Percentiles rank a stretch among this genome's conserved stretches.
phyloP scores from a whole-genome alignment of 345 rosid species.

The Ceriops tagal region DNA sequence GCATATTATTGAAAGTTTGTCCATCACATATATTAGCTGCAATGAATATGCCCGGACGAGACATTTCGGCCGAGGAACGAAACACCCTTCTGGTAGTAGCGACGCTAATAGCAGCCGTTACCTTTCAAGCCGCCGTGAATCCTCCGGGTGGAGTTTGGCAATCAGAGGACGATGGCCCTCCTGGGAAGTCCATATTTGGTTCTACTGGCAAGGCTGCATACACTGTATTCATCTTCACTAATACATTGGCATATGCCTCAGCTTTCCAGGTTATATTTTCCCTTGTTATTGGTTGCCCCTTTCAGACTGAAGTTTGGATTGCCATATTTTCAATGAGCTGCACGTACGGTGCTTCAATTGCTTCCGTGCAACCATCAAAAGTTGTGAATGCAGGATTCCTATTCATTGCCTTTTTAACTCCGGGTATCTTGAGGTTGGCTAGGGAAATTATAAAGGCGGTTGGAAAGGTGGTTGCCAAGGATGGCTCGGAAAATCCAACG shows the following conservation, averaged over 20 bases:
- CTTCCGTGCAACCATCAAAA: conserved; percentile 18
- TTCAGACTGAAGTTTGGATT: conserved; percentile 18
- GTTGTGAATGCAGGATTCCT: conserved; percentile 11
- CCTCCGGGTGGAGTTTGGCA: conserved; percentile 41
- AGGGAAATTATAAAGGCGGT: too few species aligned
- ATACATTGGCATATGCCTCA: conserved; percentile 8
- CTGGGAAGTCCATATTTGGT: conserved; percentile 18
- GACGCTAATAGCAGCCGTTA: conserved; percentile 31
- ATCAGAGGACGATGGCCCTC: conserved; percentile 7
- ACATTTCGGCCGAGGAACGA: conserved; percentile 25
- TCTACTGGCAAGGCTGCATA: conserved; percentile 6
- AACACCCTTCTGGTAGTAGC: conserved; percentile 28
- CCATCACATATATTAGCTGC: too few species aligned
- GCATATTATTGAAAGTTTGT: too few species aligned
- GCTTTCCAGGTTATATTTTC: conserved; percentile 12
- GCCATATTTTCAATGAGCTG: conserved; percentile 19
- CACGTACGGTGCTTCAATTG: conserved; percentile 22
- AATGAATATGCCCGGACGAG: background rate
- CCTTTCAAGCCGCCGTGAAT: conserved; percentile 36
- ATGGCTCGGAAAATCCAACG: too few species aligned
- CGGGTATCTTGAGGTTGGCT: background rate
- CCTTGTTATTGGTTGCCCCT: conserved; percentile 20
- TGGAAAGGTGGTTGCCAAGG: too few species aligned
- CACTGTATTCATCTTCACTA: conserved; percentile 26
- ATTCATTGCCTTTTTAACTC: conserved; percentile 8